phyloP scores from a whole-genome alignment of 805 yeast species.

The Isabelozyma heimii region DNA sequence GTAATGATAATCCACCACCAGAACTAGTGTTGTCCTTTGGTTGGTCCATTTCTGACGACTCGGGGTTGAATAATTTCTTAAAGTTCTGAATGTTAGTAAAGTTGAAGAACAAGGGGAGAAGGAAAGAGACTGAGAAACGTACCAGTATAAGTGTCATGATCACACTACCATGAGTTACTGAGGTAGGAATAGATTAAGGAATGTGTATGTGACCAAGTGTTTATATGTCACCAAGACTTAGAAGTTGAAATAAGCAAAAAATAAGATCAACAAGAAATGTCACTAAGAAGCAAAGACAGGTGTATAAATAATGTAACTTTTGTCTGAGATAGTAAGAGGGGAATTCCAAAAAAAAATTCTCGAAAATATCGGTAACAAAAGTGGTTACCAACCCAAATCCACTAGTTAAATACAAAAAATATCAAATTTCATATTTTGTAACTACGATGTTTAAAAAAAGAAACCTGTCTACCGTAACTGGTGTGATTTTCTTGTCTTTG shows the following conservation, averaged over 20 bases:
- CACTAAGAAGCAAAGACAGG: not conserved
- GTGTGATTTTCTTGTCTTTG: not conserved
- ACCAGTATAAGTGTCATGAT: constrained; percentile 5
- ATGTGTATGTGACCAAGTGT: not conserved
- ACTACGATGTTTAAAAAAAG: too few relatives aligned
- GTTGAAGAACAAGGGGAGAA: not conserved
- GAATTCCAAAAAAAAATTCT: not conserved
- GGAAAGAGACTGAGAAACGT: not conserved
- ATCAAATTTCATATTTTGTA: too few relatives aligned
- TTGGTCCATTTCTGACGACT: not conserved
- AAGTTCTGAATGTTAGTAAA: constrained; percentile 6
- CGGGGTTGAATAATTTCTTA: constrained; percentile 3
- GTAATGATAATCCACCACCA: not conserved
- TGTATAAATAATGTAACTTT: too few relatives aligned
- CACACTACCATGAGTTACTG: not conserved
- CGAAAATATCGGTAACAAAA: constrained; percentile 6
- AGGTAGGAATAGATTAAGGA: not conserved
- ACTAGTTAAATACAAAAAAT: constrained; percentile 45
- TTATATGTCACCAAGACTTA: not conserved
- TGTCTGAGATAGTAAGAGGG: not conserved
- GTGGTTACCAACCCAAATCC: constrained; percentile 80
- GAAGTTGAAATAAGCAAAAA: not conserved
- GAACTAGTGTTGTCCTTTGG: not conserved
- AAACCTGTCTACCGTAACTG: too few relatives aligned
- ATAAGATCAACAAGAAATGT: not conserved